These are phyloP conservation scores for Plasmopara muralis DNA, from an alignment of 352 stramenopile species.

Conservation along the genomic window DNA sequence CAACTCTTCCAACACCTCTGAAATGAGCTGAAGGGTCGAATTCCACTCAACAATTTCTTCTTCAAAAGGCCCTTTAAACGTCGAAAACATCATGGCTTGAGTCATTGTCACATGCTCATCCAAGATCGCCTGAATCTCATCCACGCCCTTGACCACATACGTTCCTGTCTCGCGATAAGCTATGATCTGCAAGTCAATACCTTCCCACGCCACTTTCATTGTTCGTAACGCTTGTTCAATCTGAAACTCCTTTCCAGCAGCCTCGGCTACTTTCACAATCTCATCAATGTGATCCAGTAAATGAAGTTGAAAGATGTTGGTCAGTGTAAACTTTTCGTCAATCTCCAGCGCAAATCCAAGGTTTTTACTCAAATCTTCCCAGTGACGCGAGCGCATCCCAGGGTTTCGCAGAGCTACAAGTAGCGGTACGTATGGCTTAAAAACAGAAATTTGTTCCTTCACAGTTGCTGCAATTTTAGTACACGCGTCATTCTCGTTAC, in stretches of 20 bases:
- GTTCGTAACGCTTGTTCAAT: conserved; percentile 90
- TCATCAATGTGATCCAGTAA: conserved; percentile 83
- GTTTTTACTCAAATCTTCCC: conserved; percentile 82
- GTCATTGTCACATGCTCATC: conserved; percentile 96
- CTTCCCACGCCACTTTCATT: conserved; percentile 90
- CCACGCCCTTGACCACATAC: conserved; percentile 91
- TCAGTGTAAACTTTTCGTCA: conserved; percentile 84
- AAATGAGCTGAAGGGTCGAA: conserved; percentile 84
- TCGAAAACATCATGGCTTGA: conserved; percentile 94
- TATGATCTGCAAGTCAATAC: conserved; percentile 86
- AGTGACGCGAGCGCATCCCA: conserved; percentile 92
- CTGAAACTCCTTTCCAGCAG: conserved; percentile 92
- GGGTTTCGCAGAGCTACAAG: conserved; percentile 88
- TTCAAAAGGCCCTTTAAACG: conserved; percentile 94
- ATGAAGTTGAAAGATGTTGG: conserved; percentile 80
- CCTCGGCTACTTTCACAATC: conserved; percentile 90
- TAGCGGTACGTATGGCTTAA: conserved; percentile 90
- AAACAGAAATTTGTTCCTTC: conserved; percentile 90
- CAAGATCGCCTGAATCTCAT: conserved; percentile 91
- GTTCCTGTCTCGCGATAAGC: conserved; percentile 91
- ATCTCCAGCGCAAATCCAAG: conserved; percentile 80
- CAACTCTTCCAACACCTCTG: conserved; percentile 93
- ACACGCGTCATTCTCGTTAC: conserved; percentile 75
- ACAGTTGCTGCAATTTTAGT: conserved; percentile 87
- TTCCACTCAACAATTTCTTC: conserved; percentile 93